These are phyloP conservation scores for Pisolithus marmoratus DNA, from an alignment of 768 basidiomycete genomes.

Conservation along the genomic window DNA sequence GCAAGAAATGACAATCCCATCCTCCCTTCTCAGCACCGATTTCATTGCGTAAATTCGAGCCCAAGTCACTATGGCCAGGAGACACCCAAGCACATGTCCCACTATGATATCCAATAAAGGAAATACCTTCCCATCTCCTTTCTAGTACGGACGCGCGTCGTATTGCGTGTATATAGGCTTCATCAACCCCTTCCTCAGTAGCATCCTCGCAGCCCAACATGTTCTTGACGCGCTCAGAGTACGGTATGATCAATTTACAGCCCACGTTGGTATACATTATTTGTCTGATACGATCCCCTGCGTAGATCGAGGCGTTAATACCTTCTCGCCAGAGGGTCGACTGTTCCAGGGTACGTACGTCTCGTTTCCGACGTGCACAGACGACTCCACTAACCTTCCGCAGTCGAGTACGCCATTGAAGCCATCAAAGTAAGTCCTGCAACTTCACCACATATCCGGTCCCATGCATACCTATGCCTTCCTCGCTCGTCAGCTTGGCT, in stretches of 20 bases:
- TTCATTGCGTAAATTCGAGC: no score
- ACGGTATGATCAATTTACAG: slow-evolving; percentile 44
- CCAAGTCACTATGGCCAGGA: no score
- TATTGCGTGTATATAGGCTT: slow-evolving; percentile 8
- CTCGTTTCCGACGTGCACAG: not conserved
- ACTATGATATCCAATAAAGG: slow-evolving; percentile 12
- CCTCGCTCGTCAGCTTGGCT: slow-evolving; percentile 72
- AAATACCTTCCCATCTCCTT: slow-evolving; percentile 24
- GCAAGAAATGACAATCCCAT: no score
- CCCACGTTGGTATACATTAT: not conserved
- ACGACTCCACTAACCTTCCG: slow-evolving; percentile 10
- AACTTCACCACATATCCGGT: not conserved
- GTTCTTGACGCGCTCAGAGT: slow-evolving; percentile 96
- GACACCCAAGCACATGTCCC: not conserved
- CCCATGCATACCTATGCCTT: not conserved
- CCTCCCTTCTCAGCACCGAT: no score
- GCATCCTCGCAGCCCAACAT: slow-evolving; percentile 36
- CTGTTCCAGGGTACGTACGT: slow-evolving; percentile 83
- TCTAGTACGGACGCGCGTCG: slow-evolving; percentile 28
- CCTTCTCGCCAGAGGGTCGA: slow-evolving; percentile 97
- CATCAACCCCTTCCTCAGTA: no score
- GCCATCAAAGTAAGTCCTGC: slow-evolving; percentile 81
- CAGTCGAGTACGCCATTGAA: slow-evolving; percentile 99
- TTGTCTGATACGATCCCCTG: not conserved
- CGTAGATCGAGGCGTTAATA: slow-evolving; percentile 94